These are phyloP conservation scores for Chaetomium sp. DNA, from an alignment of 2,329 filamentous ascomycete genomes.

Conservation along the genomic window DNA sequence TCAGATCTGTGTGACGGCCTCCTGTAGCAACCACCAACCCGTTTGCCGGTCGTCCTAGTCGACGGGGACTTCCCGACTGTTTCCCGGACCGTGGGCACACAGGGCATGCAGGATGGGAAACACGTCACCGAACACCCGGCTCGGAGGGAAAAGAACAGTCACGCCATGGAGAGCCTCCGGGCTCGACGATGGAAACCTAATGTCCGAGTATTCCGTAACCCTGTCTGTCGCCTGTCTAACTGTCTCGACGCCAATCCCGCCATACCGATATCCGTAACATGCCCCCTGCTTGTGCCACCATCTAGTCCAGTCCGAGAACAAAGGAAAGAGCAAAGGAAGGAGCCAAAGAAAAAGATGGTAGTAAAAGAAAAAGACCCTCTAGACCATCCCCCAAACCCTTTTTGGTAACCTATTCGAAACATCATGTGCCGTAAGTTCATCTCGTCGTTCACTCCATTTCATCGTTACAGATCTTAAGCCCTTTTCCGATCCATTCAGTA, in stretches of 20 bases:
- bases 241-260: background rate
- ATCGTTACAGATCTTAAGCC: conserved; percentile 1
- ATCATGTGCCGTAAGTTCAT: conserved; percentile 1
- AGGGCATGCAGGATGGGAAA: background rate
- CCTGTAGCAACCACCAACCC: background rate
- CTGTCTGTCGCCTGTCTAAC: background rate
- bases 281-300: conserved; percentile 10
- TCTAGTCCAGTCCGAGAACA: background rate
- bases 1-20: conserved; percentile 22
- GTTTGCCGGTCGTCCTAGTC: background rate
- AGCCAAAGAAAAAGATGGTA: conserved; percentile 4
- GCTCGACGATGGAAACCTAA: conserved; percentile 4
- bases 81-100: background rate
- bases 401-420: conserved; percentile 7
- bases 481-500: background rate
- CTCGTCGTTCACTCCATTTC: background rate
- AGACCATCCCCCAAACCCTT: background rate
- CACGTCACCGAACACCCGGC: conserved; percentile 12
- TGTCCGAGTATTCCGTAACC: conserved; percentile 5
- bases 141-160: background rate
- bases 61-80: background rate
- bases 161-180: background rate
- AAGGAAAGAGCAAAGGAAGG: background rate
- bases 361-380: background rate
- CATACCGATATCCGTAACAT: background rate